Evolutionary conservation across 1,139 yeast species (phyloP).

Genomic region (Neolecta irregularis): DNA sequence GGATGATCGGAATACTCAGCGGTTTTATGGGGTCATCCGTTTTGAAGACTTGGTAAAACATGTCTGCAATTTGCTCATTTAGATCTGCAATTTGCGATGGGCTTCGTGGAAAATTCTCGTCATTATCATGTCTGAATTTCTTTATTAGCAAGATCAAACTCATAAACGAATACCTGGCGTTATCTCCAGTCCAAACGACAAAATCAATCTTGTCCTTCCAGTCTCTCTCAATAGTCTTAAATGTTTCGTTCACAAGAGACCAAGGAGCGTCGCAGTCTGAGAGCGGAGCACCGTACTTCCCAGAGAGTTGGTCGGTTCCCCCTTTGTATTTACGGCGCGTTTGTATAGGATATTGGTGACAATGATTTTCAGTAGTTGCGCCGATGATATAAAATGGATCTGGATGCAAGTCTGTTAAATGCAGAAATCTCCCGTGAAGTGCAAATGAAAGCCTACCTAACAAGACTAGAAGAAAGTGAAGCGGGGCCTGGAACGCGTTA

Average conservation of each 20-base stretch:
- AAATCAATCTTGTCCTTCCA: constrained; percentile 65
- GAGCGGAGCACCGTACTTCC: constrained; percentile 57
- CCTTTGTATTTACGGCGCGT: constrained; percentile 15
- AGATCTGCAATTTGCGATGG: constrained; percentile 53
- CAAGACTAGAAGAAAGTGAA: too few species aligned
- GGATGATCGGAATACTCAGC: constrained; percentile 21
- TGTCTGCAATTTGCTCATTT: constrained; percentile 45
- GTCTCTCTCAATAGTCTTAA: constrained; percentile 49
- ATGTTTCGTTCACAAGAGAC: constrained; percentile 43
- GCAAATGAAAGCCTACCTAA: too few species aligned
- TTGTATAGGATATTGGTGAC: constrained; percentile 33
- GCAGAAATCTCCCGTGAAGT: constrained; percentile 72
- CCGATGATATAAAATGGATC: constrained; percentile 54
- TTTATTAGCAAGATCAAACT: too few species aligned
- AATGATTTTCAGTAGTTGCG: constrained; percentile 33
- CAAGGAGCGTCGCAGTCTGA: constrained; percentile 59
- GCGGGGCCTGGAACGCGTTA: too few species aligned
- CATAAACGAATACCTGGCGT: too few species aligned
- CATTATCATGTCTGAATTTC: constrained; percentile 87
- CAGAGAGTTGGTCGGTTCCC: constrained; percentile 32
- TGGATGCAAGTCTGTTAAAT: constrained; percentile 74
- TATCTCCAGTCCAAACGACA: constrained; percentile 84
- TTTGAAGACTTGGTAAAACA: constrained; percentile 35
- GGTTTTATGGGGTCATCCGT: constrained; percentile 25
- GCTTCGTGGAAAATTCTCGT: constrained; percentile 54